Percentiles rank a stretch among this genome's conserved stretches.
These are phyloP conservation scores for Cyberlindnera lachancei DNA, from an alignment of 805 yeast genomes.

Conservation along the genomic window DNA sequence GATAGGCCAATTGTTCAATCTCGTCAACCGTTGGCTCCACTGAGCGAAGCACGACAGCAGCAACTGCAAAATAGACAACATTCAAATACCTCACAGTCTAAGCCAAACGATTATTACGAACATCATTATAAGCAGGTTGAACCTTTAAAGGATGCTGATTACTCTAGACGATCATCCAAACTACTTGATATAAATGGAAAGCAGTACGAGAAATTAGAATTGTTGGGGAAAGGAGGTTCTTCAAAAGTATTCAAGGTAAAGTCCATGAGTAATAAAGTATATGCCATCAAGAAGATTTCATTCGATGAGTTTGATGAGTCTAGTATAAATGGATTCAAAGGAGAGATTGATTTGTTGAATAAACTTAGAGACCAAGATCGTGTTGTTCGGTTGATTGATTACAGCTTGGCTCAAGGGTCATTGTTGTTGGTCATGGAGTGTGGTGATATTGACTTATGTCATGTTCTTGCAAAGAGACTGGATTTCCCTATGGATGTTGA, in stretches of 20 bases:
- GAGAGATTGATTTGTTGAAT: slow-evolving; percentile 73
- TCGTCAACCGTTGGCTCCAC: slow-evolving; percentile 13
- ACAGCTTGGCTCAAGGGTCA: slow-evolving; percentile 56
- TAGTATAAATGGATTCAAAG: slow-evolving; percentile 74
- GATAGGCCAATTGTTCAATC: slow-evolving; percentile 5
- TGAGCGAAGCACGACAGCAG: slow-evolving; percentile 10
- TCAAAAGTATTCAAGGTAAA: slow-evolving; percentile 84
- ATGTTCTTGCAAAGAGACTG: slow-evolving; percentile 55
- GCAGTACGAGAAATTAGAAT: slow-evolving; percentile 66
- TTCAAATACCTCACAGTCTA: not conserved
- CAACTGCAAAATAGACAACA: slow-evolving; percentile 5
- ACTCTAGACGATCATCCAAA: slow-evolving; percentile 12
- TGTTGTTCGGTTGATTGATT: slow-evolving; percentile 73
- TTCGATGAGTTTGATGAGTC: slow-evolving; percentile 75
- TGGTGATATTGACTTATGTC: slow-evolving; percentile 87
- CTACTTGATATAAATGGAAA: slow-evolving; percentile 45
- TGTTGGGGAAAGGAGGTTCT: slow-evolving; percentile 86
- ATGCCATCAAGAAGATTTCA: slow-evolving; percentile 75
- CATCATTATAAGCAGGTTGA: slow-evolving; percentile 14
- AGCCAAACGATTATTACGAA: slow-evolving; percentile 8
- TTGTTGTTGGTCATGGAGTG: slow-evolving; percentile 85
- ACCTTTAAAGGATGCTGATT: slow-evolving; percentile 20
- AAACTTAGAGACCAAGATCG: slow-evolving; percentile 54
- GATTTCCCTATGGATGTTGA: slow-evolving; percentile 52
- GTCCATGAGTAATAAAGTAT: slow-evolving; percentile 45